phyloP scores from a whole-genome alignment of 768 basidiomycete species.

The Crepidotus variabilis region DNA sequence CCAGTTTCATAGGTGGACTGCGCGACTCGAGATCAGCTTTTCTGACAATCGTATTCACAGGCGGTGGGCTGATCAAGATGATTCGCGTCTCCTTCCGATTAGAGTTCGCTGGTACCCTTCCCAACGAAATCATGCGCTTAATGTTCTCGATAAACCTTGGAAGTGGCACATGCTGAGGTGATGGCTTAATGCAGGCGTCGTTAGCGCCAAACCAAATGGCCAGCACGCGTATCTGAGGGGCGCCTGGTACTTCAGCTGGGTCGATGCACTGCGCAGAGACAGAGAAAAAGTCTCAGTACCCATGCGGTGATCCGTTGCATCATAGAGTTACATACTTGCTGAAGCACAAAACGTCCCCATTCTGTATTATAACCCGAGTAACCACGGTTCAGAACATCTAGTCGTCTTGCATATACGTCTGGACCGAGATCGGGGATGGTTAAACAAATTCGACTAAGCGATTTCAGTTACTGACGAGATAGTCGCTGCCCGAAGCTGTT shows the following conservation, averaged over 20 bases:
- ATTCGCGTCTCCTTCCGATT: conserved; percentile 57
- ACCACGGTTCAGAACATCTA: conserved; percentile 88
- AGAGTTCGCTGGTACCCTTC: conserved; percentile 62
- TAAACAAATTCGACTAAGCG: background rate
- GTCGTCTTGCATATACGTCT: conserved; percentile 77
- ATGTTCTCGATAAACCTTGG: conserved; percentile 64
- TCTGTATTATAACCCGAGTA: conserved; percentile 82
- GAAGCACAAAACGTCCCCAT: conserved; percentile 79
- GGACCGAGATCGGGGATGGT: background rate
- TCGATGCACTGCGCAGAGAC: background rate
- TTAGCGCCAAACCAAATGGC: conserved; percentile 91
- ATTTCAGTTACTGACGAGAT: conserved; percentile 54
- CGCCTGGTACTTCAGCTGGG: conserved; percentile 27
- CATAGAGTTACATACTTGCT: conserved; percentile 47
- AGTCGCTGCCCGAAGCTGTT: conserved; percentile 68
- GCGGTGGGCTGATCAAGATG: conserved; percentile 83
- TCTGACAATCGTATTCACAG: conserved; percentile 65
- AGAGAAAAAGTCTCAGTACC: background rate
- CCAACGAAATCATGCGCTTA: conserved; percentile 52
- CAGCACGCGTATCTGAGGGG: conserved; percentile 66
- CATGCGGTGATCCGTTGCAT: background rate
- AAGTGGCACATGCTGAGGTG: conserved; percentile 75
- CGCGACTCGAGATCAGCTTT: conserved; percentile 44
- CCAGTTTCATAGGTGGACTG: conserved; percentile 46
- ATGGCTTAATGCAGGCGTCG: conserved; percentile 67